A percentile compares a stretch with the other conserved stretches of the same genome.
phyloP scores from a whole-genome alignment of 148 eudicot genomes.

The Chenopodium formosanum region DNA sequence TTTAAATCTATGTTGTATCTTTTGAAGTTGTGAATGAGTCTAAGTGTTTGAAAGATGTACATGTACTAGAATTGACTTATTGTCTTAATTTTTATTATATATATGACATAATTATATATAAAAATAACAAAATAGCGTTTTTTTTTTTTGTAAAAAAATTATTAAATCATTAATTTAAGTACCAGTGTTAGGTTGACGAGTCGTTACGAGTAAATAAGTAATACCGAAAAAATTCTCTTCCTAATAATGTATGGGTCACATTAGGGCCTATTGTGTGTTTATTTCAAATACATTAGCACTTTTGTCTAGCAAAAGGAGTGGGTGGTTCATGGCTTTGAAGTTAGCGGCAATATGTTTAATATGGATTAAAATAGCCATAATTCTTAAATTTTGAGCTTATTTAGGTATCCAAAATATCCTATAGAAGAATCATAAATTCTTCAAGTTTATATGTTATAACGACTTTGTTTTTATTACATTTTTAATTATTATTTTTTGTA shows the following conservation, averaged over 20 bases:
- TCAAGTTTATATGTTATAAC: background rate
- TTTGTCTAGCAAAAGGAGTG: conserved; percentile 6
- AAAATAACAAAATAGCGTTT: too few species aligned
- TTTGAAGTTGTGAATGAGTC: too few species aligned
- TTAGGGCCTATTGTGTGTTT: background rate
- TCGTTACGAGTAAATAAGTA: background rate
- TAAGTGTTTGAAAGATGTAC: too few species aligned
- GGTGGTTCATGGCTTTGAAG: conserved; percentile 1
- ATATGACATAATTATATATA: too few species aligned
- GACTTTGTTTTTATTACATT: background rate
- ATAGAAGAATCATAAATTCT: background rate
- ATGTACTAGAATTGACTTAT: too few species aligned
- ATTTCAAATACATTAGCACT: background rate
- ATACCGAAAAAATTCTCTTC: background rate
- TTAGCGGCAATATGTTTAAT: background rate
- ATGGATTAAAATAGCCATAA: background rate
- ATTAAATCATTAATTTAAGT: background rate
- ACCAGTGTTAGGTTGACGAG: background rate
- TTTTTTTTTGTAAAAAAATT: too few species aligned
- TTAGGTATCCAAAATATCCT: background rate
- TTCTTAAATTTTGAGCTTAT: background rate
- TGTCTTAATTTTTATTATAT: too few species aligned
- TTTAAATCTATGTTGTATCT: too few species aligned
- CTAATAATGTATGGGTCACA: background rate
- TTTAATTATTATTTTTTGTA: too few species aligned